Conservation (phyloP, 345 rosid species). For the Brassica nigra region DNA sequence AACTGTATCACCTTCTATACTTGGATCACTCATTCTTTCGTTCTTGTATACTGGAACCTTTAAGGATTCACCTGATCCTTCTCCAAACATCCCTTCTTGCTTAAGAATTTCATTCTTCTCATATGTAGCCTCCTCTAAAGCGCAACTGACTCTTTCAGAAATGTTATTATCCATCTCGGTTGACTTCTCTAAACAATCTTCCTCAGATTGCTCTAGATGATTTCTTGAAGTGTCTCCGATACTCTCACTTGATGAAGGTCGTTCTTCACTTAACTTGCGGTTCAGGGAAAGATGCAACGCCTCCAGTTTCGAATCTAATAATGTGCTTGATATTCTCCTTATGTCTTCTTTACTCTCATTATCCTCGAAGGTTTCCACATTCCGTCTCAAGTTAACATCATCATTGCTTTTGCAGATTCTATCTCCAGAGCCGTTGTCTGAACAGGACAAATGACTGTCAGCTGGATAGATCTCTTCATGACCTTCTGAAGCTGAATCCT, state of each 20-base stretch:
- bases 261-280: slow-evolving; percentile 12
- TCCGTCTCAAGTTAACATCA: slow-evolving; percentile 32
- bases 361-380: slow-evolving; percentile 35
- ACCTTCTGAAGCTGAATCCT: slow-evolving; percentile 33
- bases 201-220: slow-evolving; percentile 33
- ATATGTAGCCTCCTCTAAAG: slow-evolving; percentile 21
- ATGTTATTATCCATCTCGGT: background rate
- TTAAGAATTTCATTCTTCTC: slow-evolving; percentile 8
- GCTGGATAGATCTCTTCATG: slow-evolving; percentile 27
- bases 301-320: background rate
- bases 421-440: slow-evolving; percentile 24
- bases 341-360: slow-evolving; percentile 13
- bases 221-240: slow-evolving; percentile 1
- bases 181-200: slow-evolving; percentile 20
- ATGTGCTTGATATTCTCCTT: slow-evolving; percentile 26
- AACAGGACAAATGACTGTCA: slow-evolving; percentile 12
- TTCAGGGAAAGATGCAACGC: slow-evolving; percentile 17
- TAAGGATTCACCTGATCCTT: slow-evolving; percentile 21
- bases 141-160: background rate
- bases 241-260: slow-evolving; percentile 19
- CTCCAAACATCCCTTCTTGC: slow-evolving; percentile 6
- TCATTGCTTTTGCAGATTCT: slow-evolving; percentile 27
- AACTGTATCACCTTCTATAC: slow-evolving; percentile 19
- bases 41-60: slow-evolving; percentile 22
- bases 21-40: slow-evolving; percentile 11